A percentile compares a stretch with the other conserved stretches of the same genome.
phyloP scores from a whole-genome alignment of 106 monocot genomes.

The Dioscorea zingiberensis region DNA sequence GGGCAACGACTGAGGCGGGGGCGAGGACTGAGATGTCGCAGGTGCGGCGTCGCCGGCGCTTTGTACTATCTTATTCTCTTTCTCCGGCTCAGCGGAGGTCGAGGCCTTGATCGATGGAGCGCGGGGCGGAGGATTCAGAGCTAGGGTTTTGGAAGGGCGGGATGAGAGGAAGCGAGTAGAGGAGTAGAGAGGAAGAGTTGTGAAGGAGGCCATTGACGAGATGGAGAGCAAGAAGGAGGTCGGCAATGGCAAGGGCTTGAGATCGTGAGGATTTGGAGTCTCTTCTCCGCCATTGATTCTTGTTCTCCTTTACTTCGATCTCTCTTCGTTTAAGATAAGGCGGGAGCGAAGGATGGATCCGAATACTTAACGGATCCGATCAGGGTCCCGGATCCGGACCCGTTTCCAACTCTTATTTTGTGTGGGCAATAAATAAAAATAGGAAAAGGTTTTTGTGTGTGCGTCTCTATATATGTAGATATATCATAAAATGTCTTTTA shows the following conservation, averaged over 20 bases:
- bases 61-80: slow-evolving; percentile 14
- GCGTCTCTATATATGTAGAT: too few relatives aligned
- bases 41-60: slow-evolving; percentile 1
- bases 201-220: slow-evolving; percentile 24
- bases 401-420: too few relatives aligned
- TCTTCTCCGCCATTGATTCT: too few relatives aligned
- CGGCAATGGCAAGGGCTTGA: too few relatives aligned
- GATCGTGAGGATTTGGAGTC: too few relatives aligned
- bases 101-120: slow-evolving; percentile 22
- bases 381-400: too few relatives aligned
- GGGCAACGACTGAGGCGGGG: slow-evolving; percentile 10
- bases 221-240: slow-evolving; percentile 16
- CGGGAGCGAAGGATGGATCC: too few relatives aligned
- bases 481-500: too few relatives aligned
- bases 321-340: too few relatives aligned
- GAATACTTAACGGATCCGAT: too few relatives aligned
- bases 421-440: too few relatives aligned
- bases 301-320: neutral
- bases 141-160: slow-evolving; percentile 5
- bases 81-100: slow-evolving; percentile 31
- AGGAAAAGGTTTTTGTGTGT: too few relatives aligned
- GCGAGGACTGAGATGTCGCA: neutral
- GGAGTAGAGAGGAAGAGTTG: neutral
- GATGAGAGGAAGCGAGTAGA: neutral
- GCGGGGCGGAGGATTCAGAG: neutral